Conservation (phyloP, 176 grass and related monocot genomes). For the Olyra latifolia region DNA sequence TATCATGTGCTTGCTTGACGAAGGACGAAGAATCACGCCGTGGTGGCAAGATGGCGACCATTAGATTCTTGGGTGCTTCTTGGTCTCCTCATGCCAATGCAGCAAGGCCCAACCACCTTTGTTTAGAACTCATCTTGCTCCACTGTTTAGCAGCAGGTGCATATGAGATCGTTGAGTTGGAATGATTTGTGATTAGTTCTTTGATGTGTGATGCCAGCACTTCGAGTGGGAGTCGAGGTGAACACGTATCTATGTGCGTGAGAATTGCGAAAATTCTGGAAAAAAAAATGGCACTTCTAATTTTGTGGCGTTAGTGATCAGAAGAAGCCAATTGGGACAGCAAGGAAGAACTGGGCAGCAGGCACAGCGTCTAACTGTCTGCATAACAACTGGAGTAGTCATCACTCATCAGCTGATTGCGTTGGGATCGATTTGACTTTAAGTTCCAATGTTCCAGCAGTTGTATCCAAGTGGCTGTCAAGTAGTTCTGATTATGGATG, state of each 20-base stretch:
- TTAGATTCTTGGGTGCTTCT: constrained; percentile 32
- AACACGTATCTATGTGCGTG: constrained; percentile 31
- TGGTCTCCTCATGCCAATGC: constrained; percentile 33
- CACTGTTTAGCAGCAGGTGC: not conserved
- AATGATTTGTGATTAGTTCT: not conserved
- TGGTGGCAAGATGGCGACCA: constrained; percentile 26
- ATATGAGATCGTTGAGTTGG: constrained; percentile 7
- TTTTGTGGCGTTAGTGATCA: not conserved
- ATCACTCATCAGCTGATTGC: not conserved
- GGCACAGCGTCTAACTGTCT: not conserved
- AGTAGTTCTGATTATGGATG: not conserved
- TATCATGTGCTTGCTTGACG: constrained; percentile 37
- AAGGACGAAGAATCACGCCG: constrained; percentile 11
- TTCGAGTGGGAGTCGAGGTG: constrained; percentile 6
- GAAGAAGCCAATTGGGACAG: constrained; percentile 7
- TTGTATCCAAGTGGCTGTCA: constrained; percentile 14
- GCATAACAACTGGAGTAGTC: constrained; percentile 1
- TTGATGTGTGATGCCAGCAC: not conserved
- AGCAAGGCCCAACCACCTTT: constrained; percentile 18
- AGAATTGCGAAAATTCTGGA: constrained; percentile 19
- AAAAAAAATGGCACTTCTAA: not conserved
- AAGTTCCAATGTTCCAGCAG: not conserved
- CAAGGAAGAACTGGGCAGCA: not conserved
- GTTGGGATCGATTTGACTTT: constrained; percentile 26
- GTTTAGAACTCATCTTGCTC: constrained; percentile 17